Conservation (phyloP, 805 yeast genomes). For the Candida railenensis region DNA sequence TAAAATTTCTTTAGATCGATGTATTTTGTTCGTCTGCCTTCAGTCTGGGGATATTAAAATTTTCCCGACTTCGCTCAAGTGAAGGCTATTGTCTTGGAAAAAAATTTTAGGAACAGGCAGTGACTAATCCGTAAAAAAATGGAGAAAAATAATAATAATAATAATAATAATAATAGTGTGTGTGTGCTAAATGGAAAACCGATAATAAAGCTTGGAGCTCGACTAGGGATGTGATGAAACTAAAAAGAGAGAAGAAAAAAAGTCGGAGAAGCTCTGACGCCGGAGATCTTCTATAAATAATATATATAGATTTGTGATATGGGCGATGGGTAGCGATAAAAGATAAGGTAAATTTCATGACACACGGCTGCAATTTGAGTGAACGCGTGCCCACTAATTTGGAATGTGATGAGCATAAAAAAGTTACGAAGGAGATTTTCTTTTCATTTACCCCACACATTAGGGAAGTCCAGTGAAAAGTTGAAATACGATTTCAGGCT, state of each 20-base stretch:
- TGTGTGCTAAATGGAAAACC: no score
- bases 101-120: neutral
- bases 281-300: no score
- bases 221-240: no score
- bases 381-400: neutral
- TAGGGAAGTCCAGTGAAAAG: neutral
- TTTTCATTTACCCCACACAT: neutral
- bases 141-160: neutral
- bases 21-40: no score
- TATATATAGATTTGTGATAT: no score
- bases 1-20: no score
- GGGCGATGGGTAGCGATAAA: neutral
- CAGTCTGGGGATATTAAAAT: neutral
- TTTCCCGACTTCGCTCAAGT: neutral
- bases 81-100: neutral
- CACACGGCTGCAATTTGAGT: neutral
- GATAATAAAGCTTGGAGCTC: no score
- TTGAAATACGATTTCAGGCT: neutral
- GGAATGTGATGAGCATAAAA: neutral
- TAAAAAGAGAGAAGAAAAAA: neutral
- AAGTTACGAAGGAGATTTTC: no score
- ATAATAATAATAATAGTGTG: no score
- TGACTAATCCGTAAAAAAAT: neutral
- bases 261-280: neutral
- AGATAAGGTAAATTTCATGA: neutral